These are phyloP conservation scores for Geosmithia flava DNA, from an alignment of 2,329 filamentous ascomycete genomes.

Conservation along the genomic window DNA sequence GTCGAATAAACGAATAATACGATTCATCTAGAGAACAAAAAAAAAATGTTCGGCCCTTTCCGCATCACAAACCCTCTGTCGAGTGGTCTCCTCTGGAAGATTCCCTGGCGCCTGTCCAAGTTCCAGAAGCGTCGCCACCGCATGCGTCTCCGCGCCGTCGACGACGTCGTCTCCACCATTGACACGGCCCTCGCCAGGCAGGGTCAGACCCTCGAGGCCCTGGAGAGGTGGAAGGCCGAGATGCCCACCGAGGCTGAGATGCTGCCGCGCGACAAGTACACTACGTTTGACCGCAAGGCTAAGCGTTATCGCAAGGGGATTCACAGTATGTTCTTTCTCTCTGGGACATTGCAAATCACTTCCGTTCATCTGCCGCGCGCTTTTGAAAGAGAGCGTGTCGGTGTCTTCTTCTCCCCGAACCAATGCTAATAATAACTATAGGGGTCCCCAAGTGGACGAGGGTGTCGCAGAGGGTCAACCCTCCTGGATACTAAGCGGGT, in stretches of 20 bases:
- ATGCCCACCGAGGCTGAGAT: slow-evolving; percentile 97
- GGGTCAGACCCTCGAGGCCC: slow-evolving; percentile 58
- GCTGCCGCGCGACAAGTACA: slow-evolving; percentile 94
- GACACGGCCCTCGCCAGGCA: slow-evolving; percentile 65
- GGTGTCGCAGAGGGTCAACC: slow-evolving; percentile 86
- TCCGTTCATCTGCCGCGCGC: no score
- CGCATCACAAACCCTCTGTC: slow-evolving; percentile 65
- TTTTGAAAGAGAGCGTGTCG: no score
- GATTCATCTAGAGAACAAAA: slow-evolving; percentile 1
- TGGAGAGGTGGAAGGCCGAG: slow-evolving; percentile 86
- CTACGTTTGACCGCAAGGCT: slow-evolving; percentile 91
- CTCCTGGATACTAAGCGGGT: slow-evolving; percentile 67
- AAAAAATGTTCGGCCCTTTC: slow-evolving; percentile 72
- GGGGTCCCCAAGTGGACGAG: slow-evolving; percentile 89
- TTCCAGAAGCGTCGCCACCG: slow-evolving; percentile 86
- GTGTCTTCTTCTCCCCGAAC: no score
- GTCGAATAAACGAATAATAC: no score
- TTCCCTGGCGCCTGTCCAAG: slow-evolving; percentile 85
- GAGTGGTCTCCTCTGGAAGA: slow-evolving; percentile 88
- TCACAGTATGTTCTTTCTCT: slow-evolving; percentile 59
- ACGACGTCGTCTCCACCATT: slow-evolving; percentile 74
- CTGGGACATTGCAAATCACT: background rate
- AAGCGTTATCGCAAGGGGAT: slow-evolving; percentile 95
- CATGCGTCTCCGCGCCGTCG: slow-evolving; percentile 70
- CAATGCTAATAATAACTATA: slow-evolving; percentile 18